Conservation (phyloP, 2,329 filamentous ascomycete genomes). For the Phialophora expanda region DNA sequence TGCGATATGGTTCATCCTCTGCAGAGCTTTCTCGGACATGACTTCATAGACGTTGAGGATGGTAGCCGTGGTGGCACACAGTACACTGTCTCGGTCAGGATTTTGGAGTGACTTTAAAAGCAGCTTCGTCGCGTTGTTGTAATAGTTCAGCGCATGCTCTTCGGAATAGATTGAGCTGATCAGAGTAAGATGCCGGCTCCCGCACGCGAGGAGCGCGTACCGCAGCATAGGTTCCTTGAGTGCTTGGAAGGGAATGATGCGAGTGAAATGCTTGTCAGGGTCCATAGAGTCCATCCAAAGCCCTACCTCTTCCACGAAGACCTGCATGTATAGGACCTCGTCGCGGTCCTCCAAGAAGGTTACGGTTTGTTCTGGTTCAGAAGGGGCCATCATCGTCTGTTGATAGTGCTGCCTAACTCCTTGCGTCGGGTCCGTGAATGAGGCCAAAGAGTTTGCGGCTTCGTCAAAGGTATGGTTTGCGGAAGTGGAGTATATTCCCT, state of each 20-base stretch:
- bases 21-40: conserved; percentile 79
- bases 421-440: conserved; percentile 43
- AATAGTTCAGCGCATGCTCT: conserved; percentile 80
- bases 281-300: conserved; percentile 95
- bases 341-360: conserved; percentile 75
- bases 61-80: conserved; percentile 85
- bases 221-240: conserved; percentile 84
- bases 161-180: conserved; percentile 71
- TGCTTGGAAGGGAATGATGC: conserved; percentile 80
- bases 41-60: conserved; percentile 91
- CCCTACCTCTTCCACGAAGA: conserved; percentile 88
- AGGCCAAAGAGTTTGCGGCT: conserved; percentile 39
- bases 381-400: conserved; percentile 28
- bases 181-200: conserved; percentile 77
- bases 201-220: conserved; percentile 87
- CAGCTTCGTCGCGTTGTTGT: conserved; percentile 81
- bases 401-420: conserved; percentile 39
- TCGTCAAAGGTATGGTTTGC: conserved; percentile 43
- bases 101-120: conserved; percentile 79
- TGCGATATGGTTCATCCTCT: conserved; percentile 87
- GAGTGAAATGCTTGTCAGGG: conserved; percentile 81
- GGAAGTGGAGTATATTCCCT: conserved; percentile 50
- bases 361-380: conserved; percentile 41
- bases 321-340: conserved; percentile 86
- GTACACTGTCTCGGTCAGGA: conserved; percentile 78